Conservation (phyloP, 106 monocot genomes). For the Platanthera guangdongensis region DNA sequence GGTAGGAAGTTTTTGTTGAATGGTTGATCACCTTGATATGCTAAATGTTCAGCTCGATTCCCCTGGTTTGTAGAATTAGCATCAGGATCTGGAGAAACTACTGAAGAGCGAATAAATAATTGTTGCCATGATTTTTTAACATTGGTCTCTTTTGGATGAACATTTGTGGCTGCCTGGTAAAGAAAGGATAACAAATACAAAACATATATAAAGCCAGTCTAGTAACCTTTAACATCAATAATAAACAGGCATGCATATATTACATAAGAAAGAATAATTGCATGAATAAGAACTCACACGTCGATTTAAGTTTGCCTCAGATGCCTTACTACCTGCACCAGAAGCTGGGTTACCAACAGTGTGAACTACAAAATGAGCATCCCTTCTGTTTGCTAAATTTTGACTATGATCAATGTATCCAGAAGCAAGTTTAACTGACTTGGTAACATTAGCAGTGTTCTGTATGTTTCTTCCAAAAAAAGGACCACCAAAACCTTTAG, state of each 20-base stretch:
- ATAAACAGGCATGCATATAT: background rate
- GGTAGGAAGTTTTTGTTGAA: slow-evolving; percentile 25
- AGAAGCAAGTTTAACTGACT: slow-evolving; percentile 28
- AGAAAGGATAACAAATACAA: background rate
- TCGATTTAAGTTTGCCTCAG: slow-evolving; percentile 13
- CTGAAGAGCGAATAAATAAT: slow-evolving; percentile 59
- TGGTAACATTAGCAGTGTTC: slow-evolving; percentile 29
- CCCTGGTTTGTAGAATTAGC: slow-evolving; percentile 5
- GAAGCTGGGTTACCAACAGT: slow-evolving; percentile 22
- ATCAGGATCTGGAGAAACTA: slow-evolving; percentile 55
- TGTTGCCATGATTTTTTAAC: slow-evolving; percentile 90
- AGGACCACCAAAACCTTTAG: slow-evolving; percentile 55
- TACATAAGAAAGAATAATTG: background rate
- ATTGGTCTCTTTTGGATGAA: slow-evolving; percentile 19
- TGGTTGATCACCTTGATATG: slow-evolving; percentile 15
- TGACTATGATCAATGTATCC: slow-evolving; percentile 21
- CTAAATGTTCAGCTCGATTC: slow-evolving; percentile 18
- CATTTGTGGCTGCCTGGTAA: slow-evolving; percentile 33
- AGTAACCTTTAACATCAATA: slow-evolving; percentile 2
- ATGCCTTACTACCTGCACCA: slow-evolving; percentile 34
- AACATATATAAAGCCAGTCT: background rate
- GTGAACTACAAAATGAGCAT: slow-evolving; percentile 21
- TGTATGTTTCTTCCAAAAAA: slow-evolving; percentile 63
- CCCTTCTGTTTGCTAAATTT: slow-evolving; percentile 23
- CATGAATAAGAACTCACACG: slow-evolving; percentile 50